Conservation (phyloP, 345 rosid genomes). For the Mangifera indica region DNA sequence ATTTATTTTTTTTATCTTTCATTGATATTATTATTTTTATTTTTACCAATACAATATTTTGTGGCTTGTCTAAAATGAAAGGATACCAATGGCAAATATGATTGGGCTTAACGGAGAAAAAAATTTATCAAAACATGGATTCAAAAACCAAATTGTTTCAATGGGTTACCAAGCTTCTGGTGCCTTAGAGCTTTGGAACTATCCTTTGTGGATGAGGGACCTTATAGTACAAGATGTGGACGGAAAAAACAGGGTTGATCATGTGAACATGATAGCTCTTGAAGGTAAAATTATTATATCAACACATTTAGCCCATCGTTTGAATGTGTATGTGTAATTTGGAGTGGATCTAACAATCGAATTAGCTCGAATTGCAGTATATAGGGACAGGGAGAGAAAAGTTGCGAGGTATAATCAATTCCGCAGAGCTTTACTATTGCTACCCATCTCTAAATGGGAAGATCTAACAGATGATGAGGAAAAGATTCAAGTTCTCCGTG, state of each 20-base stretch:
- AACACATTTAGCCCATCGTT: background rate
- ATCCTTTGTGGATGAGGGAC: slow-evolving; percentile 54
- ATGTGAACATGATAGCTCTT: slow-evolving; percentile 48
- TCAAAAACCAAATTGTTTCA: slow-evolving; percentile 44
- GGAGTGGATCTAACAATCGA: background rate
- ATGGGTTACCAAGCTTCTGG: slow-evolving; percentile 75
- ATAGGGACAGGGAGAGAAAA: slow-evolving; percentile 64
- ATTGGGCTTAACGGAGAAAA: slow-evolving; percentile 47
- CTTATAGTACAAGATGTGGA: slow-evolving; percentile 36
- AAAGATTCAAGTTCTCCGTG: slow-evolving; percentile 33
- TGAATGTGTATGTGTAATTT: background rate
- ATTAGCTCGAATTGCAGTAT: slow-evolving; percentile 25
- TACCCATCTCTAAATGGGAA: slow-evolving; percentile 58
- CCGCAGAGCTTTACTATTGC: slow-evolving; percentile 39
- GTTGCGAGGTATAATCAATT: slow-evolving; percentile 58
- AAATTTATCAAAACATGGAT: slow-evolving; percentile 38
- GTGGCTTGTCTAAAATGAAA: background rate
- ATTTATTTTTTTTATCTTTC: no score
- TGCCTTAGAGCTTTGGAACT: slow-evolving; percentile 53
- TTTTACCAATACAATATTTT: no score
- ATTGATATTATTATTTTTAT: background rate
- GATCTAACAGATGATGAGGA: slow-evolving; percentile 55
- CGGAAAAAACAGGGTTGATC: slow-evolving; percentile 49
- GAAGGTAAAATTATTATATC: slow-evolving; percentile 38
- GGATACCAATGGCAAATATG: slow-evolving; percentile 35